Percentiles rank a stretch among this genome's conserved stretches.
phyloP scores from a whole-genome alignment of 768 basidiomycete species.

The Collybia mongolica region DNA sequence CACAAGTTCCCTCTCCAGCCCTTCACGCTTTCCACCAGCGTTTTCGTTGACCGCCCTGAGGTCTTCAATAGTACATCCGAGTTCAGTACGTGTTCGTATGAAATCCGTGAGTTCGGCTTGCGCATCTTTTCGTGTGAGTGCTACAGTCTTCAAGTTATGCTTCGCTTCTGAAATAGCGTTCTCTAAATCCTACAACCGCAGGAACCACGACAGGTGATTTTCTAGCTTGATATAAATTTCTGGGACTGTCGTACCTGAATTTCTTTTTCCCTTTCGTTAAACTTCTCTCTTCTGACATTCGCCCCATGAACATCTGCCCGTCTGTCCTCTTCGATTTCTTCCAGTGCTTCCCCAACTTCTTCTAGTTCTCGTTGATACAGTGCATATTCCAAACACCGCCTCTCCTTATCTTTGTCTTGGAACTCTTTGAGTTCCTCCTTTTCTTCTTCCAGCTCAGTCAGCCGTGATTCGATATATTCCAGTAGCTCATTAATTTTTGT shows the following conservation, averaged over 20 bases:
- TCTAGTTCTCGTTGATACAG: slow-evolving; percentile 88
- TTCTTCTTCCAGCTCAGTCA: slow-evolving; percentile 93
- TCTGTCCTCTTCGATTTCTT: slow-evolving; percentile 83
- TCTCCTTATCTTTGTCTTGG: slow-evolving; percentile 92
- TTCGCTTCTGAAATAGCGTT: slow-evolving; percentile 66
- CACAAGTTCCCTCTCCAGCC: slow-evolving; percentile 63
- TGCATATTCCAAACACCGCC: slow-evolving; percentile 93
- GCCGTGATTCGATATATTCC: slow-evolving; percentile 85
- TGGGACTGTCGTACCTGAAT: slow-evolving; percentile 59
- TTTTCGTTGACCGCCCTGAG: slow-evolving; percentile 63
- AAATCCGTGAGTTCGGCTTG: slow-evolving; percentile 87
- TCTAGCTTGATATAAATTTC: background rate
- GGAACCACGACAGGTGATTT: background rate
- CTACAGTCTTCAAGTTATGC: slow-evolving; percentile 69
- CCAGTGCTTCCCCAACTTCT: slow-evolving; percentile 83
- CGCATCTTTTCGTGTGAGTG: slow-evolving; percentile 68
- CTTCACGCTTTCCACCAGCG: slow-evolving; percentile 62
- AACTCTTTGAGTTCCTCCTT: slow-evolving; percentile 98
- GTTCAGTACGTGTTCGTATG: slow-evolving; percentile 78
- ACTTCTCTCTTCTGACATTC: slow-evolving; percentile 81
- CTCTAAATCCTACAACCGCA: slow-evolving; percentile 68
- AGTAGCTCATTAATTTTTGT: slow-evolving; percentile 89
- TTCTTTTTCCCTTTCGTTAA: slow-evolving; percentile 79
- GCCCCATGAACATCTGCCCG: slow-evolving; percentile 80
- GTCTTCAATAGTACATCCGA: slow-evolving; percentile 83